phyloP scores from a whole-genome alignment of 805 yeast genomes.

The Yamadazyma insecticola region DNA sequence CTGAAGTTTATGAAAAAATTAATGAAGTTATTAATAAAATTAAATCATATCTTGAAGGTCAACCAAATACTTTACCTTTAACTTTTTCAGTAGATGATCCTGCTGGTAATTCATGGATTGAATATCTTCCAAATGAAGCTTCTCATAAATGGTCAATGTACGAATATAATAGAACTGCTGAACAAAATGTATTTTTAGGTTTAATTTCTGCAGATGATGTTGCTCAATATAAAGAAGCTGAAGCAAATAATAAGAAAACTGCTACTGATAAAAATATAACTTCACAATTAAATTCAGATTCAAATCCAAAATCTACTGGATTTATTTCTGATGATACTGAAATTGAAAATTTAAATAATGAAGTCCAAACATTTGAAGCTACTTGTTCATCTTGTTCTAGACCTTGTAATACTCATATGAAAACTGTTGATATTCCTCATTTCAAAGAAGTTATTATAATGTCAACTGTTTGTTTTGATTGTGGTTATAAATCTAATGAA shows the following conservation, averaged over 20 bases:
- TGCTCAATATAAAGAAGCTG: slow-evolving; percentile 43
- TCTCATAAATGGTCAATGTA: slow-evolving; percentile 85
- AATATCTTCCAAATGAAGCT: slow-evolving; percentile 80
- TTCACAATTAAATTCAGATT: slow-evolving; percentile 11
- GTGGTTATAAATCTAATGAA: slow-evolving; percentile 96
- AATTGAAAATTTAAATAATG: slow-evolving; percentile 80
- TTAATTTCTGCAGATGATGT: slow-evolving; percentile 66
- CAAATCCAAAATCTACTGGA: slow-evolving; percentile 38
- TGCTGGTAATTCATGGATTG: slow-evolving; percentile 96
- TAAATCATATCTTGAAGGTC: slow-evolving; percentile 56
- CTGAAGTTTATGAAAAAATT: slow-evolving; percentile 72
- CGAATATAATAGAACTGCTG: slow-evolving; percentile 80
- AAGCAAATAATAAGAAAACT: slow-evolving; percentile 43
- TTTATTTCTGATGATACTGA: slow-evolving; percentile 69
- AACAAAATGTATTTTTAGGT: slow-evolving; percentile 83
- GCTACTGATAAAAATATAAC: slow-evolving; percentile 32
- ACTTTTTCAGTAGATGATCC: slow-evolving; percentile 87
- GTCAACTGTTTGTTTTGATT: slow-evolving; percentile 88
- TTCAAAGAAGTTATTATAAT: slow-evolving; percentile 95
- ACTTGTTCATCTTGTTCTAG: slow-evolving; percentile 87
- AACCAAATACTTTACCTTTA: slow-evolving; percentile 65
- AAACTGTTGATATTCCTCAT: slow-evolving; percentile 93
- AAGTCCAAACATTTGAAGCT: slow-evolving; percentile 89
- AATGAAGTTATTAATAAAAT: slow-evolving; percentile 63
- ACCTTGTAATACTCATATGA: slow-evolving; percentile 92